Evolutionary conservation across 352 stramenopile species (phyloP), one percentile per base, ranked within the genome.

Genomic region (Globisporangium cylindrosporum): DNA sequence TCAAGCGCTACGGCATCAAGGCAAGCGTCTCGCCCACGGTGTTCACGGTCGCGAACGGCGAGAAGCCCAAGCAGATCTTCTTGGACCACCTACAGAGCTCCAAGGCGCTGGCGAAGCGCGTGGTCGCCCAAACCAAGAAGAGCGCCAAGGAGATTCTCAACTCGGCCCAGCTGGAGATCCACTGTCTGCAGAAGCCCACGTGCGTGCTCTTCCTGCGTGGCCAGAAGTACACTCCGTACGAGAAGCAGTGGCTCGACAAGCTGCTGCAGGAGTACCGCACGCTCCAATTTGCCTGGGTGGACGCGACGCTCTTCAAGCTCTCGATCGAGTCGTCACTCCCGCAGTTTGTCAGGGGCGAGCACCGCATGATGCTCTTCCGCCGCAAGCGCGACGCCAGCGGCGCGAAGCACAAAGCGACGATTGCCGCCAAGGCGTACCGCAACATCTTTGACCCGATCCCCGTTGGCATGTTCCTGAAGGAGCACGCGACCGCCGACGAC

Each of bases 1-100:
- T 87, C 9, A 68, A 77, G 41, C 80, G 82, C 46, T 94, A 91
- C 65, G 72, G 77, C 49, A 83, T 95, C 69, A 82, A 79, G 53
- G 64, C 66, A 43, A 82, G 77, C 67, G 85, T 93, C 38, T 75
- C 67, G 14, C 86, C 86, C 51, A 94, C 88, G 1, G 74, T 94
- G 2, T 94, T 95, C 67, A 95, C 84, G 0, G 78, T 94, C 24
- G 83, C 86, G 0, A 93, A 95, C 66, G 84, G 81, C 12, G 79
- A 88, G 27, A 88, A 82, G 41, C 86, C 84, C 54, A 86, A 93
- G 63, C 85, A 86, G 75, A 72, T 95, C 46, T 92, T 88, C 48
- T 66, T 89, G 27, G 81, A 89, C 24, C 72, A 94, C 56, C 58
- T 95, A 65, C 78, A 90, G 64, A 81, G 75, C 12, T 57, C 82